These are phyloP conservation scores for Erodium moschatum DNA, from an alignment of 441 rosid genomes.

Conservation along the genomic window DNA sequence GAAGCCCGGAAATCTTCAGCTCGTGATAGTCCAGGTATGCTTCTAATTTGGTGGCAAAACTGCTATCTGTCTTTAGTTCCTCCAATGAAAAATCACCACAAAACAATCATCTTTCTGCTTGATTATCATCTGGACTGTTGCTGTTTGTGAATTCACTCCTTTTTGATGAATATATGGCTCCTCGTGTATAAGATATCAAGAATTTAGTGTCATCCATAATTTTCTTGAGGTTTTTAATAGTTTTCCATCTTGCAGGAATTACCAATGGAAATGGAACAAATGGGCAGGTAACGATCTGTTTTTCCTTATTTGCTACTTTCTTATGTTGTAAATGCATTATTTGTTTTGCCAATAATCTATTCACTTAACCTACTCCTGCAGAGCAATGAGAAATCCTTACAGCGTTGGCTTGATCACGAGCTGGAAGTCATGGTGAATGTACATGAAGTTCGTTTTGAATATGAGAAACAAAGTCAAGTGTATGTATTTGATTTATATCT, in stretches of 20 bases:
- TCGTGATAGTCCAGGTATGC: slow-evolving; percentile 62
- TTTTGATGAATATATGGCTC: slow-evolving; percentile 8
- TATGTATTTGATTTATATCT: slow-evolving; percentile 31
- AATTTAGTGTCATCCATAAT: neutral
- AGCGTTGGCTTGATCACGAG: slow-evolving; percentile 91
- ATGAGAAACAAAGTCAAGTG: slow-evolving; percentile 41
- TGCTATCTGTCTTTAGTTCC: neutral
- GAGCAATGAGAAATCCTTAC: slow-evolving; percentile 86
- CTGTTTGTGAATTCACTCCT: neutral
- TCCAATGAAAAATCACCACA: neutral
- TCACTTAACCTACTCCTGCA: slow-evolving; percentile 24
- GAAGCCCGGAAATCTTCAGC: slow-evolving; percentile 85
- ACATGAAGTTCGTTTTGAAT: slow-evolving; percentile 89
- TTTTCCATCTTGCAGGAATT: slow-evolving; percentile 39
- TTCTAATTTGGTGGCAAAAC: neutral
- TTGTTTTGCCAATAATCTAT: neutral
- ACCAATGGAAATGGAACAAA: slow-evolving; percentile 65
- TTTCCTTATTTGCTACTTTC: slow-evolving; percentile 2
- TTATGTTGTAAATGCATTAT: neutral
- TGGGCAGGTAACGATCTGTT: slow-evolving; percentile 55
- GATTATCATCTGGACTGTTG: neutral
- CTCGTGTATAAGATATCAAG: slow-evolving; percentile 12
- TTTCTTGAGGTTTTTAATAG: no score
- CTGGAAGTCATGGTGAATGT: slow-evolving; percentile 96
- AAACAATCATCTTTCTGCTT: neutral